Base-by-base conservation (phyloP, 2,329 filamentous ascomycete genomes). In the Penicillium capsulatum region DNA sequence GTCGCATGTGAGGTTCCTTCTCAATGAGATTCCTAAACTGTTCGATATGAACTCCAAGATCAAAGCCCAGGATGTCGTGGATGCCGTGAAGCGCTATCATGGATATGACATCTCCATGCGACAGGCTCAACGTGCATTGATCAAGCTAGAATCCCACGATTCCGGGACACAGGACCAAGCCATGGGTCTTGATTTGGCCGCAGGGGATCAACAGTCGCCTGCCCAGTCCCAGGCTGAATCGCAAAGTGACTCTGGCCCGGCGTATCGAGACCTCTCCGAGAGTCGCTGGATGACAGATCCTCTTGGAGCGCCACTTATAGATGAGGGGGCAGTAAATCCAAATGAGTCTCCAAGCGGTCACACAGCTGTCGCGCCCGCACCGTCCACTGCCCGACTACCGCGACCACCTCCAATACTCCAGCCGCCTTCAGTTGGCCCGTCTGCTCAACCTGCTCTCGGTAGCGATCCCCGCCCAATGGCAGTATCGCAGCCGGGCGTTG, bases 1-100 rank as follows among this genome's bases (percentile, higher is more conserved):
- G 7, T 66, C 64, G n/a, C 64, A 66, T 51, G 60, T 67, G 11
- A 55, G 60, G 2, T 67, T 67, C 28, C 44, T 67, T 20, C 55
- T 66, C 7, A 57, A 51, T 13, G 64, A 66, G 40, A 66, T 66
- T 13, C 64, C 63, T 2, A 67, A 65, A 34, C 51, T 67, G 2
- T 67, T 67, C 47, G 63, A 67, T 38, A 57, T 64, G 60, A 60
- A 57, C 30, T 57, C 45, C 41, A 62, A 55, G 34, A 61, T 66
- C 34, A 59, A 57, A 24, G 59, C 57, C 3, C 61, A 66, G 45
- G 60, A 67, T 29, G 62, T 65, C 27, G 64, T 66, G 26, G 63
- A 66, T 32, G 64, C 64, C 0, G 61, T 67, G 10, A 67, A 65
- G 48, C 59, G 63, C 15, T 66, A 65, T 45, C 63, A 67, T 47